These are phyloP conservation scores for Pleomassaria siparia DNA, from an alignment of 2,329 filamentous ascomycete genomes.

Conservation along the genomic window DNA sequence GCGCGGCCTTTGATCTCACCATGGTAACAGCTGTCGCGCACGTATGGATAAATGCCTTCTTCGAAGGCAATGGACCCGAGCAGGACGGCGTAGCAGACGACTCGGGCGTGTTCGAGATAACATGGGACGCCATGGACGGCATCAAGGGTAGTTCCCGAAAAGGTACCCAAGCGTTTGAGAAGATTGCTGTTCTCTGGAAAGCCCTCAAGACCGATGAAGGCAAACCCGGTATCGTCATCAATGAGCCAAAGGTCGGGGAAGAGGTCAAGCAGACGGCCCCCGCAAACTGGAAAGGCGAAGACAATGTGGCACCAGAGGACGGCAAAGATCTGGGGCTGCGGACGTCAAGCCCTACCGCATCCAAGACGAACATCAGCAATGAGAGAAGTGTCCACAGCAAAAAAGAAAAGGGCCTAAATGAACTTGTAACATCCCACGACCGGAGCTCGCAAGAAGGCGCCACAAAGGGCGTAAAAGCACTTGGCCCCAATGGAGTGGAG, in stretches of 20 bases:
- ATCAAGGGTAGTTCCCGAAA: slow-evolving; percentile 88
- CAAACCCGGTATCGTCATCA: slow-evolving; percentile 52
- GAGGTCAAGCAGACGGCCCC: slow-evolving; percentile 69
- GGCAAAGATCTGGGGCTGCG: slow-evolving; percentile 70
- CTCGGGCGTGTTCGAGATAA: slow-evolving; percentile 69
- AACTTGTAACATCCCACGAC: slow-evolving; percentile 27
- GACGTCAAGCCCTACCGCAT: slow-evolving; percentile 57
- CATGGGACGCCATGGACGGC: slow-evolving; percentile 84
- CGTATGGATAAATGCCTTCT: slow-evolving; percentile 95
- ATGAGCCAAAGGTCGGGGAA: slow-evolving; percentile 66
- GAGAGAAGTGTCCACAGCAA: slow-evolving; percentile 67
- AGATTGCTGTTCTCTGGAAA: slow-evolving; percentile 83
- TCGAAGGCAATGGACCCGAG: slow-evolving; percentile 79
- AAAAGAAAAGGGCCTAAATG: slow-evolving; percentile 46
- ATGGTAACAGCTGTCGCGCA: slow-evolving; percentile 94
- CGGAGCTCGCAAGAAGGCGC: slow-evolving; percentile 33
- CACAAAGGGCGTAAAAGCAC: slow-evolving; percentile 44
- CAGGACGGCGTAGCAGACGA: slow-evolving; percentile 65
- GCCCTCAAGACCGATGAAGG: slow-evolving; percentile 38
- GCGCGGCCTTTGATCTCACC: slow-evolving; percentile 72
- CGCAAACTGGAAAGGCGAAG: slow-evolving; percentile 73
- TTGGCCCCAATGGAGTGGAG: slow-evolving; percentile 39
- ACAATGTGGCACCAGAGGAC: slow-evolving; percentile 44
- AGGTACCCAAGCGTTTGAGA: slow-evolving; percentile 79
- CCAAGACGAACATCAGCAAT: slow-evolving; percentile 68